Percentiles rank a stretch among this genome's conserved stretches.
Evolutionary conservation across 139 green algal genomes (phyloP).

Genomic region (Tetradesmus obliquus): DNA sequence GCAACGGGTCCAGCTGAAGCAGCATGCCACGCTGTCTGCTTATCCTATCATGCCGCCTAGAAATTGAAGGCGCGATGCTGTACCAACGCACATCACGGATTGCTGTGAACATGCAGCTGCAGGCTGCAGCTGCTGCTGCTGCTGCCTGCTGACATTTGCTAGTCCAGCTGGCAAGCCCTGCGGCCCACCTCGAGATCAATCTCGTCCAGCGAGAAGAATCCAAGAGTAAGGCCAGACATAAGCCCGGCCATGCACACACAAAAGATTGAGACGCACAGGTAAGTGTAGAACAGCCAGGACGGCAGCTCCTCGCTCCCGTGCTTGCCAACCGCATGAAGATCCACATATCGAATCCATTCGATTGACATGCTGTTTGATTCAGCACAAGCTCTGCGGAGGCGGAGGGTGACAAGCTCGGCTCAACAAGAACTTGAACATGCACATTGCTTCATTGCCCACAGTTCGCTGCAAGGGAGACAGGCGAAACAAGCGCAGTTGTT

Average conservation of each 20-base stretch:
- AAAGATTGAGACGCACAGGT: not conserved
- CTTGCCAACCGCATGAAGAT: not conserved
- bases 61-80: no score
- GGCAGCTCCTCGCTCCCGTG: not conserved
- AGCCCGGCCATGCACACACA: conserved; percentile 71
- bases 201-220: conserved; percentile 71
- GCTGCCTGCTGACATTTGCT: not conserved
- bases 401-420: not conserved
- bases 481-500: no score
- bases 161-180: not conserved
- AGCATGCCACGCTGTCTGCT: not conserved
- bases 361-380: not conserved
- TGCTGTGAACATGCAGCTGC: not conserved
- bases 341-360: conserved; percentile 3
- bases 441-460: not conserved
- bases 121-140: conserved; percentile 4
- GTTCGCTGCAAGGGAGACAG: no score
- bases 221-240: conserved; percentile 85
- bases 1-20: not conserved
- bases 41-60: no score
- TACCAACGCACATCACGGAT: not conserved
- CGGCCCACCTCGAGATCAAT: conserved; percentile 77
- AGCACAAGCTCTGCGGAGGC: not conserved
- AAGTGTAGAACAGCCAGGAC: conserved; percentile 16
- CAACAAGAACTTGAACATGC: not conserved